A percentile compares a stretch with the other conserved stretches of the same genome.
phyloP scores from a whole-genome alignment of 257 asterid genomes.

The Nicotiana attenuata region DNA sequence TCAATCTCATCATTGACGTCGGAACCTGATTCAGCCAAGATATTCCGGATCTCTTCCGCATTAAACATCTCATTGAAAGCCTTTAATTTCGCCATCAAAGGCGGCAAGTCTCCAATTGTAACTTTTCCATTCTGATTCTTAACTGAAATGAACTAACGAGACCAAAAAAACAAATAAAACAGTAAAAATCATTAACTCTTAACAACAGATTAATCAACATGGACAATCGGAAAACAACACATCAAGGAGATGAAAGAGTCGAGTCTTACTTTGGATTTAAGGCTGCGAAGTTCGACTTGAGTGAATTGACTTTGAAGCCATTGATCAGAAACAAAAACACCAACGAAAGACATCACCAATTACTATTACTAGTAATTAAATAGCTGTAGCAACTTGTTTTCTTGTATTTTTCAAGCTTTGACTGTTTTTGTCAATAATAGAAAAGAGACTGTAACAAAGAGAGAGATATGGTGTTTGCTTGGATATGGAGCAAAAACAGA shows the following conservation, averaged over 20 bases:
- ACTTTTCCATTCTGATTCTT: conserved; percentile 78
- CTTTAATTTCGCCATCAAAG: conserved; percentile 64
- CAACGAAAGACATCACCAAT: conserved; percentile 37
- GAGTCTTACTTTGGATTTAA: conserved; percentile 63
- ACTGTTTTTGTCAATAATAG: neutral
- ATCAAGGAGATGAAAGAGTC: neutral
- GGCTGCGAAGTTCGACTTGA: conserved; percentile 77
- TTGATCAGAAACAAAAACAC: conserved; percentile 60
- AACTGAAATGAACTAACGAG: conserved; percentile 46
- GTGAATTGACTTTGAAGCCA: conserved; percentile 76
- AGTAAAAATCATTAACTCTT: conserved; percentile 11
- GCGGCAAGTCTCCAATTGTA: conserved; percentile 65
- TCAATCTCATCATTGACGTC: conserved; percentile 61
- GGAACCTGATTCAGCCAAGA: conserved; percentile 46
- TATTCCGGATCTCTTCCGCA: conserved; percentile 64
- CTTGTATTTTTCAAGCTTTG: neutral
- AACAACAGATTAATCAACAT: conserved; percentile 12
- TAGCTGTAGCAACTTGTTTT: neutral
- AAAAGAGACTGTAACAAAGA: neutral
- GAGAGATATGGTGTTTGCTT: conserved; percentile 33
- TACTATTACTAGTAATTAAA: too few species aligned
- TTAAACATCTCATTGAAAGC: conserved; percentile 43
- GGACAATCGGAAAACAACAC: conserved; percentile 5
- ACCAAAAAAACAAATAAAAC: neutral
- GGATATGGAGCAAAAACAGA: conserved; percentile 33